Conservation (phyloP, 108 stramenopile species). For the Nannochloropsis gaditana region DNA sequence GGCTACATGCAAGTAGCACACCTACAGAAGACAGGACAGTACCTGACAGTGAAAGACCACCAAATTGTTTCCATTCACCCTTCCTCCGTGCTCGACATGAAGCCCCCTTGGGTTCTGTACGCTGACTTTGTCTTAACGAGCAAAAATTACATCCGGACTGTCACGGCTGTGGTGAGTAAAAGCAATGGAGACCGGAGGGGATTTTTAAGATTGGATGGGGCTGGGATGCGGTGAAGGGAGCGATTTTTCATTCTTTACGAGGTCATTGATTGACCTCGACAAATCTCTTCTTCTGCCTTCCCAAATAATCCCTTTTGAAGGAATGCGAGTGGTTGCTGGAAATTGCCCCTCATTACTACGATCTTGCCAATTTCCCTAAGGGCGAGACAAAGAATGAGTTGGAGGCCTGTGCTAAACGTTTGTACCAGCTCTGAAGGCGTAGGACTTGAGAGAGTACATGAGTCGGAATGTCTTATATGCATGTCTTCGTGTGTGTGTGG, state of each 20-base stretch:
- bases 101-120: slow-evolving; percentile 92
- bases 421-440: neutral
- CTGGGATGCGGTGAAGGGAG: neutral
- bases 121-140: slow-evolving; percentile 97
- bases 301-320: slow-evolving; percentile 21
- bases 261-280: neutral
- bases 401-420: slow-evolving; percentile 28
- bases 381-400: slow-evolving; percentile 57
- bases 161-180: slow-evolving; percentile 63
- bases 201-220: neutral
- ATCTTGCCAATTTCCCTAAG: slow-evolving; percentile 86
- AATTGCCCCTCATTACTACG: slow-evolving; percentile 95
- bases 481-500: neutral
- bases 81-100: slow-evolving; percentile 72
- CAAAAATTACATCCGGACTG: slow-evolving; percentile 96
- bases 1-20: slow-evolving; percentile 66
- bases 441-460: neutral
- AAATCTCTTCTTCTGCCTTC: neutral
- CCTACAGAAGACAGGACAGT: slow-evolving; percentile 79
- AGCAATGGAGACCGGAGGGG: neutral
- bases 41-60: slow-evolving; percentile 97
- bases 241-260: neutral
- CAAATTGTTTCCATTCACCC: slow-evolving; percentile 94
- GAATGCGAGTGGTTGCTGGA: slow-evolving; percentile 89
- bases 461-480: neutral